Evolutionary conservation across 2,329 filamentous ascomycete species (phyloP).

Genomic region (Penicillium sp.): DNA sequence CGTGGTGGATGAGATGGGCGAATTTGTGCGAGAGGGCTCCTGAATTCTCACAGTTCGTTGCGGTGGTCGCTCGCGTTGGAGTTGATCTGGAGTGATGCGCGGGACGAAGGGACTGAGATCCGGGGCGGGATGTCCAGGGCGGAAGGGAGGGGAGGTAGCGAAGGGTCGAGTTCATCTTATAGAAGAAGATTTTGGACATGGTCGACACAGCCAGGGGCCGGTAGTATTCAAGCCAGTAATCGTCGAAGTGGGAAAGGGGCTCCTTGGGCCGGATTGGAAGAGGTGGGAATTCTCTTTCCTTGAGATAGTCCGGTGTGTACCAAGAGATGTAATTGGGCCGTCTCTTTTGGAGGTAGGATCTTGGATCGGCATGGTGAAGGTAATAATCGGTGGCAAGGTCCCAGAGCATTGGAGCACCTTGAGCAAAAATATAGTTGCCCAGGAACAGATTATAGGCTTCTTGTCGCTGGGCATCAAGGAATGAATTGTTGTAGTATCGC

Average conservation of each 20-base stretch:
- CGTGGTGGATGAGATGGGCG: constrained; percentile 44
- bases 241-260: constrained; percentile 67
- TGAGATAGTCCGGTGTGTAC: constrained; percentile 76
- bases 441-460: constrained; percentile 98
- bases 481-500: constrained; percentile 98
- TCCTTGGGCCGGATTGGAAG: constrained; percentile 36
- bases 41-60: constrained; percentile 67
- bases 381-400: constrained; percentile 95
- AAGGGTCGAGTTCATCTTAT: constrained; percentile 86
- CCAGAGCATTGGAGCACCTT: constrained; percentile 94
- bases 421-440: constrained; percentile 87
- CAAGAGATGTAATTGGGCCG: constrained; percentile 81
- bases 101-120: constrained; percentile 88
- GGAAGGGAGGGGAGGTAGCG: constrained; percentile 77
- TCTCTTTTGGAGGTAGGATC: constrained; percentile 66
- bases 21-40: constrained; percentile 58
- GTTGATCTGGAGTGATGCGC: constrained; percentile 61
- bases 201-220: constrained; percentile 84
- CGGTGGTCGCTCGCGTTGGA: constrained; percentile 60
- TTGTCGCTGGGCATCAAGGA: constrained; percentile 94
- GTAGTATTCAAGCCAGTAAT: constrained; percentile 98
- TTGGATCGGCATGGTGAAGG: constrained; percentile 85
- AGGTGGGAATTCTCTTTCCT: constrained; percentile 63
- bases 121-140: constrained; percentile 66
- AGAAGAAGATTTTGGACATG: constrained; percentile 88